Base-by-base conservation (phyloP, 2,329 filamentous ascomycete species). In the Septoria petroselini region DNA sequence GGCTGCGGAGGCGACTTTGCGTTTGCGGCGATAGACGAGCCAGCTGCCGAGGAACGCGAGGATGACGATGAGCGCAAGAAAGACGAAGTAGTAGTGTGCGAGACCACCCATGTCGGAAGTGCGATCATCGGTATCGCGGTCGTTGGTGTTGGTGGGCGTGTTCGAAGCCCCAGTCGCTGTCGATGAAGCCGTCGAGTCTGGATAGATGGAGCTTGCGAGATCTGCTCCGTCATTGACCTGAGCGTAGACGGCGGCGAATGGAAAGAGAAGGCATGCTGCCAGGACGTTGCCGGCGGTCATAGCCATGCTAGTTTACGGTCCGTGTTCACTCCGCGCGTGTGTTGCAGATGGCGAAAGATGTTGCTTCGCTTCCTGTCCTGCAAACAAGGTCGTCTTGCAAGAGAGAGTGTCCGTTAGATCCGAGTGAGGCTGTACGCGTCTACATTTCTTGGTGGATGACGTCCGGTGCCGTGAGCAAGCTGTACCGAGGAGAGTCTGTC, bases 71-170 rank as follows among this genome's bases (percentile, higher is more conserved):
- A 82, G 70, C 19, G 78, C 72, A 40, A 83, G 72, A 68, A 80
- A 82, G 58, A 78, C 72, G 65, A 82, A 78, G 56, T 78, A 79
- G 58, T 76, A 73, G 52, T 73, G 70, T 45, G 73, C 69, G 3
- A 76, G 62, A 31, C 41, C 27, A 37, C 44, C 44, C 41, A 37
- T 43, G 46, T 49, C 35, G 35, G 12, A 30, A 18, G 14, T 46
- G 31, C 33, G 29, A 14, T 44, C 17, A 45, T 43, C 48, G 23
- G 14, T 49, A 19, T 33, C 25, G 21, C 18, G 34, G 48, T 29
- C 14, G 42, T 18, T 25, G 29, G 14, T 30, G 31, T 27, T 17
- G 11, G 17, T n/a, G 15, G 38, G 37, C 23, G 15, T 14, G 15
- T 18, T 25, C 14, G 18, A 21, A 27, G 15, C 37, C 15, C 23